phyloP scores from a whole-genome alignment of 2,329 filamentous ascomycete species.

The Alternaria tenuissima region DNA sequence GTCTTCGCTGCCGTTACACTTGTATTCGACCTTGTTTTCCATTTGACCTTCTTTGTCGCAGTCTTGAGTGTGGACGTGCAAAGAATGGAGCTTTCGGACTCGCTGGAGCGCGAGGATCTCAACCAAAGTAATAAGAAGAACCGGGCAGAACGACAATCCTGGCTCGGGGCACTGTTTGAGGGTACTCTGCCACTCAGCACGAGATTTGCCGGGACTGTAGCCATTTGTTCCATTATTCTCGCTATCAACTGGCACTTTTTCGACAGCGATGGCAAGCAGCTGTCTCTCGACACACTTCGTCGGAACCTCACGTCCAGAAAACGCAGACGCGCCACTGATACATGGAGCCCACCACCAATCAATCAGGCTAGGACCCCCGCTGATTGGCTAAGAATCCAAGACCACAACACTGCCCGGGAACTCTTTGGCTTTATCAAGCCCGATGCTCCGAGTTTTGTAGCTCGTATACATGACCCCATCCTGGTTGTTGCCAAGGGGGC shows the following conservation, averaged over 20 bases:
- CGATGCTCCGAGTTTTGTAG: slow-evolving; percentile 73
- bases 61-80: slow-evolving; percentile 82
- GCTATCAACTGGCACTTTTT: slow-evolving; percentile 82
- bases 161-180: slow-evolving; percentile 68
- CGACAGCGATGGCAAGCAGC: slow-evolving; percentile 60
- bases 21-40: slow-evolving; percentile 78
- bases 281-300: slow-evolving; percentile 36
- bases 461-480: slow-evolving; percentile 76
- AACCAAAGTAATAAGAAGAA: slow-evolving; percentile 55
- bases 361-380: slow-evolving; percentile 79
- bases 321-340: slow-evolving; percentile 24
- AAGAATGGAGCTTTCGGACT: slow-evolving; percentile 77
- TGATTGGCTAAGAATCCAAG: slow-evolving; percentile 79
- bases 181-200: slow-evolving; percentile 75
- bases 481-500: slow-evolving; percentile 75
- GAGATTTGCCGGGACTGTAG: slow-evolving; percentile 75
- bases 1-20: slow-evolving; percentile 78
- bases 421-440: slow-evolving; percentile 80
- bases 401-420: slow-evolving; percentile 79
- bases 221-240: slow-evolving; percentile 75
- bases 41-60: slow-evolving; percentile 81
- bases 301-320: slow-evolving; percentile 34
- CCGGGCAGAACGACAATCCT: slow-evolving; percentile 59
- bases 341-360: slow-evolving; percentile 62
- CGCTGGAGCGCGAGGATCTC: slow-evolving; percentile 60